Evolutionary conservation across 495 filamentous ascomycete species (phyloP).

Genomic region (Wilcoxina mikolae): DNA sequence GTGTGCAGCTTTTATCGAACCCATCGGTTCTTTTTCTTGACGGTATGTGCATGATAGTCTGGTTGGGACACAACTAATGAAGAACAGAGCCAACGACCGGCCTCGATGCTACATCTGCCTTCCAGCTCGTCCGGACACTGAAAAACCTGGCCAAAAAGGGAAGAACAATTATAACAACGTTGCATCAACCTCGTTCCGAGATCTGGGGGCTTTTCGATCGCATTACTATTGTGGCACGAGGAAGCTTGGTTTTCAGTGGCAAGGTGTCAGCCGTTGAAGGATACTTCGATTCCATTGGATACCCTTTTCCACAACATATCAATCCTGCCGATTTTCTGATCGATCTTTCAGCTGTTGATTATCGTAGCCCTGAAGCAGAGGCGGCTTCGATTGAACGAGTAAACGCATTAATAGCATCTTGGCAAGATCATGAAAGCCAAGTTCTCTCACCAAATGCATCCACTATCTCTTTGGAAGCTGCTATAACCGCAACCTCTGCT

Average conservation of each 20-base stretch:
- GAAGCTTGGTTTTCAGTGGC: slow-evolving; percentile 51
- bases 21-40: slow-evolving; percentile 61
- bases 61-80: neutral
- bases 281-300: slow-evolving; percentile 44
- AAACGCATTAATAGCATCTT: slow-evolving; percentile 38
- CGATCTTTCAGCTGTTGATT: slow-evolving; percentile 56
- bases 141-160: slow-evolving; percentile 51
- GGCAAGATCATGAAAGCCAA: slow-evolving; percentile 32
- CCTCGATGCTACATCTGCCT: slow-evolving; percentile 61
- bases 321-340: slow-evolving; percentile 63
- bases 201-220: slow-evolving; percentile 62
- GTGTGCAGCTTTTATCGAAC: slow-evolving; percentile 59
- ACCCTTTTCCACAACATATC: slow-evolving; percentile 48
- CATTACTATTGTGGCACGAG: slow-evolving; percentile 47
- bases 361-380: slow-evolving; percentile 46
- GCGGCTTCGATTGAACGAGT: slow-evolving; percentile 41
- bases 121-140: slow-evolving; percentile 51
- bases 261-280: slow-evolving; percentile 36
- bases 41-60: neutral
- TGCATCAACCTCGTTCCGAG: slow-evolving; percentile 60
- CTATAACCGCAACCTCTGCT: neutral
- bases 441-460: neutral
- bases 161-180: slow-evolving; percentile 54
- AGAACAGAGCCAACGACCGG: slow-evolving; percentile 52
- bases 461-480: neutral